A percentile compares a stretch with the other conserved stretches of the same genome.
These are phyloP conservation scores for Alopecurus myosuroides DNA, from an alignment of 176 grass and related monocot genomes.

Conservation along the genomic window DNA sequence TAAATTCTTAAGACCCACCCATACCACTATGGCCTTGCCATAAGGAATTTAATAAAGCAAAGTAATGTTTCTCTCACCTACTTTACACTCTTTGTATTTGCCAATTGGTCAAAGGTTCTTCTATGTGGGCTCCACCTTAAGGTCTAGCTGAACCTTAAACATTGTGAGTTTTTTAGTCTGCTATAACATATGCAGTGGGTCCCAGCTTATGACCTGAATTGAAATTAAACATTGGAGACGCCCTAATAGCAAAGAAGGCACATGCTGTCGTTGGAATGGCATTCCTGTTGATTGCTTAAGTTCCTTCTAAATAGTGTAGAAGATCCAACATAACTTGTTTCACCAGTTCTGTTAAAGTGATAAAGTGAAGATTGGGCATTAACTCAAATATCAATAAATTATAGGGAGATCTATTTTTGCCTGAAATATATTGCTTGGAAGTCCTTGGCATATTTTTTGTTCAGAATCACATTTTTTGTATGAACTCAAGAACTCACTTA, in stretches of 20 bases:
- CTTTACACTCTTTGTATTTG: too few species aligned
- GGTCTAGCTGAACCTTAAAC: too few species aligned
- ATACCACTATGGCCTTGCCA: too few species aligned
- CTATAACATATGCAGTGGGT: too few species aligned
- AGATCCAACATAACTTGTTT: neutral
- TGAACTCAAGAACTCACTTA: neutral
- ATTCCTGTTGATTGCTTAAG: neutral
- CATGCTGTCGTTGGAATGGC: conserved; percentile 2
- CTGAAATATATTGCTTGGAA: neutral
- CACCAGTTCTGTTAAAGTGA: neutral
- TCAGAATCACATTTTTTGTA: neutral
- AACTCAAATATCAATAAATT: neutral
- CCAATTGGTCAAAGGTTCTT: too few species aligned
- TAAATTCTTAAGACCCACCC: too few species aligned
- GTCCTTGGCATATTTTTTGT: neutral
- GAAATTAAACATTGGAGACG: too few species aligned
- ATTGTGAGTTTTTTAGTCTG: too few species aligned
- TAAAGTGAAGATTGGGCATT: conserved; percentile 2
- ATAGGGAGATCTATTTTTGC: neutral
- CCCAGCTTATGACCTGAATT: too few species aligned
- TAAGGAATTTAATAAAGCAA: too few species aligned
- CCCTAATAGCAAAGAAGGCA: conserved; percentile 2
- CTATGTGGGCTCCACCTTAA: too few species aligned
- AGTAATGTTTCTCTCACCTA: too few species aligned
- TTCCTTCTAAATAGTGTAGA: neutral